phyloP scores from a whole-genome alignment of 2,329 filamentous ascomycete genomes.

The Ramularia collo-cygni region DNA sequence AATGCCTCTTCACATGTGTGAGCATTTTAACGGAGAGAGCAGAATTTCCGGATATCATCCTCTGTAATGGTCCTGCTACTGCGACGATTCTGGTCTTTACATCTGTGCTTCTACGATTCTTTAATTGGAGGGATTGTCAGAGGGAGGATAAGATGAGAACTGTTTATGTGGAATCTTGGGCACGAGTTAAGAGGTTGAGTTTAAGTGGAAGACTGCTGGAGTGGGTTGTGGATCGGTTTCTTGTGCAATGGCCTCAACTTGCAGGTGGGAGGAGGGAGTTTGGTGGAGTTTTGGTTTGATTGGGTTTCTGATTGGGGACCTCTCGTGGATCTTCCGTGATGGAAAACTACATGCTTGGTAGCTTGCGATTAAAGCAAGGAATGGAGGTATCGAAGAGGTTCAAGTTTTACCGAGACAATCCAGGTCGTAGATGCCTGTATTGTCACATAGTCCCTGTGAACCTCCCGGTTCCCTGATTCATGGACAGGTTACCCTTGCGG shows the following conservation, averaged over 20 bases:
- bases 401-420: no score
- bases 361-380: no score
- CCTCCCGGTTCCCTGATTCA: no score
- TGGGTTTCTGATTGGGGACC: no score
- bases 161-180: slow-evolving; percentile 90
- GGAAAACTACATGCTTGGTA: no score
- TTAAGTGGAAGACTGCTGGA: slow-evolving; percentile 73
- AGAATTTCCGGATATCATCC: slow-evolving; percentile 59
- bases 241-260: slow-evolving; percentile 73
- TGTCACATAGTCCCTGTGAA: no score
- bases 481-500: no score
- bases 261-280: slow-evolving; percentile 42
- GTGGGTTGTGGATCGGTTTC: slow-evolving; percentile 64
- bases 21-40: slow-evolving; percentile 40
- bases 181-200: slow-evolving; percentile 73
- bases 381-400: no score
- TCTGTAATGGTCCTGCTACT: slow-evolving; percentile 85
- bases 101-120: slow-evolving; percentile 49
- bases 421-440: no score
- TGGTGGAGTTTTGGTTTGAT: slow-evolving; percentile 34
- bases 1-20: slow-evolving; percentile 59
- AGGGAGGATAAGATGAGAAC: slow-evolving; percentile 56
- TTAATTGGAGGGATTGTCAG: slow-evolving; percentile 34
- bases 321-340: no score
- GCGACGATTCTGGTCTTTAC: slow-evolving; percentile 67